These are phyloP conservation scores for Sporopachydermia lactativora DNA, from an alignment of 805 yeast genomes.

Conservation along the genomic window DNA sequence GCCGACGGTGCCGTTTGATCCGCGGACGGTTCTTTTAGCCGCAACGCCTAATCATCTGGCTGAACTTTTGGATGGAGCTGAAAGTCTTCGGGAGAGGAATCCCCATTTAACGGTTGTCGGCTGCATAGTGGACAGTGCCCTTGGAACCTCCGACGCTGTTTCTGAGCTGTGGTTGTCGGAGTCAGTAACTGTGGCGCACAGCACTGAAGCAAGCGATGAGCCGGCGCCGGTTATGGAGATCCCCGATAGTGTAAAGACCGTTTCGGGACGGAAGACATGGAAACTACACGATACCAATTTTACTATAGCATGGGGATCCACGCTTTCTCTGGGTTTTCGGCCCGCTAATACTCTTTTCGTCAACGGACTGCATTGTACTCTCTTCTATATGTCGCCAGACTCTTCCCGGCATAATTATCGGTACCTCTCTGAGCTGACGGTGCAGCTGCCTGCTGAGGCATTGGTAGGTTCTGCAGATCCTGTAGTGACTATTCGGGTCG, in stretches of 20 bases:
- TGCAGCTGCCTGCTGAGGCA: neutral
- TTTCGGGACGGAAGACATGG: neutral
- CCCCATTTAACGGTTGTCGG: neutral
- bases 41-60: neutral
- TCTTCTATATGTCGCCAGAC: neutral
- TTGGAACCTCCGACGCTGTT: neutral
- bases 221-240: neutral
- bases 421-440: neutral
- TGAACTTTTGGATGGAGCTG: neutral
- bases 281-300: neutral
- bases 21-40: neutral
- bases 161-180: neutral
- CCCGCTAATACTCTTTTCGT: slow-evolving; percentile 1
- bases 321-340: neutral
- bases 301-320: neutral
- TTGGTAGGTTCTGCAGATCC: neutral
- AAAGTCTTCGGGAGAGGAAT: neutral
- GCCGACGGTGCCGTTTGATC: no score
- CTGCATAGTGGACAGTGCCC: neutral
- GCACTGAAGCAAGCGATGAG: neutral
- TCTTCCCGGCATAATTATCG: neutral
- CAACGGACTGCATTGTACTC: neutral
- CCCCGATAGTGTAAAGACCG: neutral
- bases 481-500: neutral
- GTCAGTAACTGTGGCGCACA: neutral